Conservation (phyloP, 495 filamentous ascomycete species). For the Bathelium albidoporum region DNA sequence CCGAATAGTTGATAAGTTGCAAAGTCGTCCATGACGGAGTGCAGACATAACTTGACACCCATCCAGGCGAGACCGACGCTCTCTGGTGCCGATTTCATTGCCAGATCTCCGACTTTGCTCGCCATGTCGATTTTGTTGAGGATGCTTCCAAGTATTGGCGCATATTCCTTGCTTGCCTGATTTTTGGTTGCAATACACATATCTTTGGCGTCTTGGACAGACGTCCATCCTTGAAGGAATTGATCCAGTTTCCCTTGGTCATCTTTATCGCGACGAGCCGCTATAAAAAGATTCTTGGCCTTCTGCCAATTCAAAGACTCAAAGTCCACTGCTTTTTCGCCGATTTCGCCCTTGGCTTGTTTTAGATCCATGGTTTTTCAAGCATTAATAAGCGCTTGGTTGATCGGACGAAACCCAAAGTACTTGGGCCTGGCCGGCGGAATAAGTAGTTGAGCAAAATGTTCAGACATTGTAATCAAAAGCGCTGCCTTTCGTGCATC, state of each 20-base stretch:
- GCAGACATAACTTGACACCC: slow-evolving; percentile 5
- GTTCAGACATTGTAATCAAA: no score
- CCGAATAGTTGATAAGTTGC: background rate
- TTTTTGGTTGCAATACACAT: background rate
- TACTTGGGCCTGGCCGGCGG: no score
- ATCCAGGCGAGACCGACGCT: slow-evolving; percentile 3
- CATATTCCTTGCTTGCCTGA: background rate
- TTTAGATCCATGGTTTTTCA: background rate
- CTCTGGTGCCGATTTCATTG: background rate
- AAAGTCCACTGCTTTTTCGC: background rate
- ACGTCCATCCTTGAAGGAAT: background rate
- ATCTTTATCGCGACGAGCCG: background rate
- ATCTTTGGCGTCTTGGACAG: background rate
- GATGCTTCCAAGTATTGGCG: background rate
- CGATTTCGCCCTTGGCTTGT: background rate
- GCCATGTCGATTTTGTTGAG: background rate
- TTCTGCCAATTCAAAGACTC: background rate
- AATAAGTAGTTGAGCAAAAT: no score
- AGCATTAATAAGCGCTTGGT: no score
- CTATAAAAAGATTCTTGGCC: background rate
- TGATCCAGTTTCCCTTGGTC: background rate
- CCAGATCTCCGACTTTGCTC: background rate
- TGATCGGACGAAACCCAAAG: no score
- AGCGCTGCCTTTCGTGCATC: no score
- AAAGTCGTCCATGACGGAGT: slow-evolving; percentile 5